Percentiles rank a stretch among this genome's conserved stretches.
Evolutionary conservation across 768 basidiomycete species (phyloP).

Genomic region (Leccinellum albellum): DNA sequence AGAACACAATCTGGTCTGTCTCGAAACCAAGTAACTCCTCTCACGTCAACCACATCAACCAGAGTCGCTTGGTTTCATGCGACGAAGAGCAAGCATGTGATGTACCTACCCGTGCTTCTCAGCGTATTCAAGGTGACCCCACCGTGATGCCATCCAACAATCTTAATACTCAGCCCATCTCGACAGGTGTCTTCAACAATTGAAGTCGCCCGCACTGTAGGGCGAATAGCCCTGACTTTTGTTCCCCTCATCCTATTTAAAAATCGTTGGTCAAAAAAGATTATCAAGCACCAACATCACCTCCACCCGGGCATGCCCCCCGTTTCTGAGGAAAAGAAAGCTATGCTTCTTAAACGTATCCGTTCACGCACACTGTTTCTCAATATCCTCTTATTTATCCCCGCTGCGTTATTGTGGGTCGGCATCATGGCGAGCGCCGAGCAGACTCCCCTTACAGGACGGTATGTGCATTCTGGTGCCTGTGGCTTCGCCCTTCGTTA

Average conservation of each 20-base stretch:
- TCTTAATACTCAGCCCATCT: neutral
- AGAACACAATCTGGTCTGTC: neutral
- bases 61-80: constrained; percentile 38
- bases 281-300: constrained; percentile 44
- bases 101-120: constrained; percentile 51
- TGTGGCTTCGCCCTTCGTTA: neutral
- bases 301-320: constrained; percentile 36
- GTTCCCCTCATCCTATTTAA: constrained; percentile 64
- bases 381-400: constrained; percentile 57
- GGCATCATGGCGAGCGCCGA: constrained; percentile 73
- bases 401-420: constrained; percentile 58
- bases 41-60: neutral
- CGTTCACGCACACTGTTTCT: constrained; percentile 47
- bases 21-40: constrained; percentile 3
- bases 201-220: constrained; percentile 64
- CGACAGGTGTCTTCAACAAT: constrained; percentile 71
- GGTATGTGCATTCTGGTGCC: constrained; percentile 42
- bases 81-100: constrained; percentile 30
- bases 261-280: constrained; percentile 48
- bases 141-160: neutral
- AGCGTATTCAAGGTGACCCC: constrained; percentile 56
- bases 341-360: constrained; percentile 44
- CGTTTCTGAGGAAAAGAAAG: constrained; percentile 51
- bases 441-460: constrained; percentile 79
- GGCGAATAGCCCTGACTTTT: constrained; percentile 70